Conservation (phyloP, 1,284 basidiomycete genomes). For the Mrakiaceae sp. region DNA sequence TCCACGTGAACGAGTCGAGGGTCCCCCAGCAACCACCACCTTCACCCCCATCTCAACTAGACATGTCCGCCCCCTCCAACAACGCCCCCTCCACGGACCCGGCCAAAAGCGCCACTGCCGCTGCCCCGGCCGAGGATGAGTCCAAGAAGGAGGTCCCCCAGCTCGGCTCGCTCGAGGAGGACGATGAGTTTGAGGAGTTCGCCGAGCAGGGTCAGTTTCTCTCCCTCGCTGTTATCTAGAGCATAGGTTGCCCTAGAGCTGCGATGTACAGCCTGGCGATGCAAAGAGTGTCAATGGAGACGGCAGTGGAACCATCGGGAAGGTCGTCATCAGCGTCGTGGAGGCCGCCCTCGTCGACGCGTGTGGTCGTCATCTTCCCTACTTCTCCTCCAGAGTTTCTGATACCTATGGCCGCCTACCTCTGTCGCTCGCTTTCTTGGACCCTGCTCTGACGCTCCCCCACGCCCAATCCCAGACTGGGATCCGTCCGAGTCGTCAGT, state of each 20-base stretch:
- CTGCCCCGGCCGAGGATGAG: background rate
- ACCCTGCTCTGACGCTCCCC: background rate
- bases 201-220: conserved; percentile 12
- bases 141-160: conserved; percentile 20
- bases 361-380: background rate
- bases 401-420: too few relatives aligned
- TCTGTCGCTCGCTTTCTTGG: too few relatives aligned
- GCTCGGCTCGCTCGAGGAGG: conserved; percentile 36
- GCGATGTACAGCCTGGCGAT: too few relatives aligned
- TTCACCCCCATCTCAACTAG: background rate
- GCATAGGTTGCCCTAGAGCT: too few relatives aligned
- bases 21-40: background rate
- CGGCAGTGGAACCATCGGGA: too few relatives aligned
- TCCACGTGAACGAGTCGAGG: too few relatives aligned
- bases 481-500: conserved; percentile 70
- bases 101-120: background rate
- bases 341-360: too few relatives aligned
- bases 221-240: background rate
- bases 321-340: too few relatives aligned
- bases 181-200: conserved; percentile 38
- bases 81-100: conserved; percentile 2
- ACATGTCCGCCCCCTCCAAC: background rate
- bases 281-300: too few relatives aligned
- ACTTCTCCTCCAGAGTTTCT: too few relatives aligned
- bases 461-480: conserved; percentile 49